These are phyloP conservation scores for Triangularia verruculosa DNA, from an alignment of 2,329 filamentous ascomycete genomes.

Conservation along the genomic window DNA sequence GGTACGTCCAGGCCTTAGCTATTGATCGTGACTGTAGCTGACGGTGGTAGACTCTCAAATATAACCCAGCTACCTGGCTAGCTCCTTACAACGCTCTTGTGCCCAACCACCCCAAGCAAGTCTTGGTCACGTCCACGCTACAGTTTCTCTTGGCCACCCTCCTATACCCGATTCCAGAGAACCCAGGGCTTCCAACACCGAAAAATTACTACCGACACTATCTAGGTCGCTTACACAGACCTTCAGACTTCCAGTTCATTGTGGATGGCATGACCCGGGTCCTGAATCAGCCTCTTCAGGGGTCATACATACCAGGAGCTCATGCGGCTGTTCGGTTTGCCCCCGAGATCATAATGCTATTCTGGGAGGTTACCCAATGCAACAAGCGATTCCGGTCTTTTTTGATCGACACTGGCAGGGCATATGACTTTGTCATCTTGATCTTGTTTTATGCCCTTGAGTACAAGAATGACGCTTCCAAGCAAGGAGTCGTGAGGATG, in stretches of 20 bases:
- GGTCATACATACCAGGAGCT: constrained; percentile 83
- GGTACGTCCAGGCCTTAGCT: constrained; percentile 48
- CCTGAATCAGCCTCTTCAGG: constrained; percentile 86
- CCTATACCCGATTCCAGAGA: constrained; percentile 84
- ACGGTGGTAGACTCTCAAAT: constrained; percentile 76
- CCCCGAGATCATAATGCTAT: constrained; percentile 93
- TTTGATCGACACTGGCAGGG: constrained; percentile 91
- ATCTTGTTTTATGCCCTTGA: constrained; percentile 91
- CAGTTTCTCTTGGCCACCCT: constrained; percentile 85
- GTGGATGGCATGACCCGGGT: constrained; percentile 92
- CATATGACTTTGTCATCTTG: constrained; percentile 88
- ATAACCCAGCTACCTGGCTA: constrained; percentile 90
- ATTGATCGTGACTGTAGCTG: neutral
- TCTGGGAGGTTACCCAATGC: constrained; percentile 96
- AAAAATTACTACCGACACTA: constrained; percentile 97
- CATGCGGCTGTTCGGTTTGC: constrained; percentile 81
- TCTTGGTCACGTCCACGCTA: constrained; percentile 85
- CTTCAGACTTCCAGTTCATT: constrained; percentile 96
- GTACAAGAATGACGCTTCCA: constrained; percentile 78
- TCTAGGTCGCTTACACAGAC: constrained; percentile 81
- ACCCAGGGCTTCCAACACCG: constrained; percentile 58
- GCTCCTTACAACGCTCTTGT: constrained; percentile 92
- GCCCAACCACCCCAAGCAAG: constrained; percentile 86
- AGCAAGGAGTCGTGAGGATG: constrained; percentile 92
- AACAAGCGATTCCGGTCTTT: constrained; percentile 97